phyloP scores from a whole-genome alignment of 305 asterid genomes.

The Plantago coronopus region DNA sequence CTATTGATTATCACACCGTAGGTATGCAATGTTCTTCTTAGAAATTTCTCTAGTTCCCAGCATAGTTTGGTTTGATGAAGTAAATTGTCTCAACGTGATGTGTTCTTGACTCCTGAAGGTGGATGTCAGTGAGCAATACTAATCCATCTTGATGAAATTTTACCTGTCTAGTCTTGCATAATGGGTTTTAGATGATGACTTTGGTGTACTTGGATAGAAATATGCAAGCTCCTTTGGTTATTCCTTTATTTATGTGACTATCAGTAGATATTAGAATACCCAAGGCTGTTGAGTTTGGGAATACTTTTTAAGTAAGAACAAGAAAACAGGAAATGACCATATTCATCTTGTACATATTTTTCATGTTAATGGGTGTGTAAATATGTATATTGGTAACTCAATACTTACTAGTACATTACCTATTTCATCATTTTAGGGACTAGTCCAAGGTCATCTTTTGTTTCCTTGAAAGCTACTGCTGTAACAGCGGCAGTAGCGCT shows the following conservation, averaged over 20 bases:
- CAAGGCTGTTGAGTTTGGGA: constrained; percentile 17
- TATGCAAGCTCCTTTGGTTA: no score
- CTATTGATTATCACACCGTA: constrained; percentile 75
- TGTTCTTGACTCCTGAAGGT: no score
- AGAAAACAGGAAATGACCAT: constrained; percentile 19
- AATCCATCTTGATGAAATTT: neutral
- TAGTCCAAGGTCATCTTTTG: constrained; percentile 59
- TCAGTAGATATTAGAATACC: neutral
- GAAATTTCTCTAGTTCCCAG: neutral
- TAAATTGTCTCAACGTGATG: no score
- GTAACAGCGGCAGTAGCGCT: constrained; percentile 73
- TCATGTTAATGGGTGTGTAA: constrained; percentile 31
- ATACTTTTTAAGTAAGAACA: constrained; percentile 18
- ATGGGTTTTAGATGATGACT: no score
- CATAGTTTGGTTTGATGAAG: no score
- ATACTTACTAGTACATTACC: constrained; percentile 45
- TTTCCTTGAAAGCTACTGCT: constrained; percentile 64
- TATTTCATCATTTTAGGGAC: constrained; percentile 70
- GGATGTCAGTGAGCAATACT: neutral
- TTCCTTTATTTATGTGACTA: neutral
- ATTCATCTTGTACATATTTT: constrained; percentile 20
- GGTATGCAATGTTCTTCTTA: constrained; percentile 45
- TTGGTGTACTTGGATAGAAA: no score
- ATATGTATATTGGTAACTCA: constrained; percentile 27
- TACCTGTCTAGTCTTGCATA: neutral